Conservation (phyloP, 257 asterid genomes). For the Ehretia macrophylla region DNA sequence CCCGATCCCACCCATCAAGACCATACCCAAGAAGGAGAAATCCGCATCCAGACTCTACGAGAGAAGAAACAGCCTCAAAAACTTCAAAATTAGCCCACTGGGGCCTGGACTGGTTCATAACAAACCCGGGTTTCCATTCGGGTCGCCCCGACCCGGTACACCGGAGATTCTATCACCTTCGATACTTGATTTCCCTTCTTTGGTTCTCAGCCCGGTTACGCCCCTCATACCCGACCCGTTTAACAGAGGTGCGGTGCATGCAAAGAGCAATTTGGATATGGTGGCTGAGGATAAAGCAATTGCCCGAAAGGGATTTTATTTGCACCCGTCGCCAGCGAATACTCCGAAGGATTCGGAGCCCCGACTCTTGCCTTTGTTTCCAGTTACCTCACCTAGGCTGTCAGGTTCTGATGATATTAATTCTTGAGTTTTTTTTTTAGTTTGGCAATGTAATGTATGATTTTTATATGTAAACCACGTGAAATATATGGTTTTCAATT, state of each 20-base stretch:
- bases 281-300: slow-evolving; percentile 84
- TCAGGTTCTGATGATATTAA: slow-evolving; percentile 43
- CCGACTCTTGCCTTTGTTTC: slow-evolving; percentile 74
- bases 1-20: slow-evolving; percentile 69
- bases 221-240: slow-evolving; percentile 89
- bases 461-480: slow-evolving; percentile 40
- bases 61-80: slow-evolving; percentile 70
- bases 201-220: slow-evolving; percentile 88
- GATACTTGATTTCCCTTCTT: slow-evolving; percentile 79
- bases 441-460: slow-evolving; percentile 23
- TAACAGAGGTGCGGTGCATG: slow-evolving; percentile 30
- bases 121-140: slow-evolving; percentile 31
- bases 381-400: slow-evolving; percentile 74
- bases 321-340: slow-evolving; percentile 81
- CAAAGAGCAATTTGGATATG: slow-evolving; percentile 31
- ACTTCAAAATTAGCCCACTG: slow-evolving; percentile 71
- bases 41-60: slow-evolving; percentile 73
- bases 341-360: slow-evolving; percentile 92
- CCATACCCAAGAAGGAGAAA: slow-evolving; percentile 64
- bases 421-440: slow-evolving; percentile 40
- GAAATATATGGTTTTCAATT: slow-evolving; percentile 35
- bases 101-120: slow-evolving; percentile 43
- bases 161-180: slow-evolving; percentile 77
- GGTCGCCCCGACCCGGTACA: slow-evolving; percentile 59
- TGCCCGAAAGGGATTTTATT: slow-evolving; percentile 59